Base-by-base conservation (phyloP, 2,329 filamentous ascomycete genomes). In the Nothomitra cinnamomea region DNA sequence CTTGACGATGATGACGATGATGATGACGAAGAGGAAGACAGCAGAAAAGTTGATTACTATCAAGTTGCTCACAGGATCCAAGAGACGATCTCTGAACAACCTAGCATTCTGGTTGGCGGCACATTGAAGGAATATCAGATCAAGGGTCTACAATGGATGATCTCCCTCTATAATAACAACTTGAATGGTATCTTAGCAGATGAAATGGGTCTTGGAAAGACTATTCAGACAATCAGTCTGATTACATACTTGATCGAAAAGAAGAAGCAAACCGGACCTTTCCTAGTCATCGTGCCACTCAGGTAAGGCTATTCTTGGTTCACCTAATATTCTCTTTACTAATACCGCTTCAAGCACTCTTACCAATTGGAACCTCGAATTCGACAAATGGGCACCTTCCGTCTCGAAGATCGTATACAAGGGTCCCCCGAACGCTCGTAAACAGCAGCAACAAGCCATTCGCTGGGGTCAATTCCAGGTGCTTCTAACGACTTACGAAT, bases 161-260 rank as follows among this genome's bases (percentile, higher is more conserved):
- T 98, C 57, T 98, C 92, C 13, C 77, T 98, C 13, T 98, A 96
- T 78, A 98, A 98, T 81, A 98, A 98, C 75, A 98, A 95, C 69
- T 79, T 98, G 59, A 98, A 98, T 67, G 92, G 92, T 77, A 96
- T 98, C 60, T 74, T 98, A 62, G 92, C 92, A 56, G 92, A 98
- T 63, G 92, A 98, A 70, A 98, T 98, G 92, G 92, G 92, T 82
- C 86, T 98, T 59, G 92, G 92, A 68, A 98, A 98, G 73, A 98
- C 92, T 0, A 98, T 98, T 61, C 92, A 98, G 69, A 96, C 92
- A 45, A 98, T 98, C 70, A 94, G 87, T 74, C 73, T 98, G 70
- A 85, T 98, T 63, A 95, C 90, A 2, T 94, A 98, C 65, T 82
- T 98, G 57, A 95, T 98, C 60, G 92, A 96, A 72, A 84, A 80